A percentile compares a stretch with the other conserved stretches of the same genome.
Conservation (phyloP, 805 yeast genomes). For the Candida tallmaniae region DNA sequence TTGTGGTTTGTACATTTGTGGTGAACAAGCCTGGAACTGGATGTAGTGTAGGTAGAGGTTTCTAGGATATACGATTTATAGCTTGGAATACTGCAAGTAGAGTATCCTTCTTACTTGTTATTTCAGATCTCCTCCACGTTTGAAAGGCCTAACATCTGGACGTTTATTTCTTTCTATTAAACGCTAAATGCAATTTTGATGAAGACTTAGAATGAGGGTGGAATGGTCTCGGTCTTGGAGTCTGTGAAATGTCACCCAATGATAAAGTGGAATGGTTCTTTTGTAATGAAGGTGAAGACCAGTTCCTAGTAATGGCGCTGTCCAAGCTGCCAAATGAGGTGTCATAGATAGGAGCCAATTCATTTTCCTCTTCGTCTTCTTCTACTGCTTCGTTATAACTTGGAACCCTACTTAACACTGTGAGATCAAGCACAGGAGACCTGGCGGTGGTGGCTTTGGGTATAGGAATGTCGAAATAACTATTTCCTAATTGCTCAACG, state of each 20-base stretch:
- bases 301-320: neutral
- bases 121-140: too few relatives aligned
- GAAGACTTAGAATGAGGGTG: neutral
- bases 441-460: slow-evolving; percentile 1
- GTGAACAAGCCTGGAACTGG: too few relatives aligned
- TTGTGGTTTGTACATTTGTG: neutral
- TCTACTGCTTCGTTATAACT: slow-evolving; percentile 38
- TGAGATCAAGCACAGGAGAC: slow-evolving; percentile 17
- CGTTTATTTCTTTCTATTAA: slow-evolving; percentile 3
- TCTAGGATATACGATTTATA: too few relatives aligned
- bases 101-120: too few relatives aligned
- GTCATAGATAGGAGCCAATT: slow-evolving; percentile 20
- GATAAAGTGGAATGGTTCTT: slow-evolving; percentile 1
- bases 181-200: slow-evolving; percentile 3
- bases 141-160: too few relatives aligned
- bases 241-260: neutral
- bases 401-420: slow-evolving; percentile 28
- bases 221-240: too few relatives aligned
- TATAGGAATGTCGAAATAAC: slow-evolving; percentile 30
- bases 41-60: too few relatives aligned
- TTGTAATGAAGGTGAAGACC: slow-evolving; percentile 4
- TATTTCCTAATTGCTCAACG: slow-evolving; percentile 27
- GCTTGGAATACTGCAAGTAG: too few relatives aligned
- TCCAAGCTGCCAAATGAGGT: neutral
- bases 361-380: slow-evolving; percentile 27